Evolutionary conservation across 306 rosid species (phyloP), one percentile per base, ranked within the genome.

Genomic region (Glycyrrhiza uralensis): DNA sequence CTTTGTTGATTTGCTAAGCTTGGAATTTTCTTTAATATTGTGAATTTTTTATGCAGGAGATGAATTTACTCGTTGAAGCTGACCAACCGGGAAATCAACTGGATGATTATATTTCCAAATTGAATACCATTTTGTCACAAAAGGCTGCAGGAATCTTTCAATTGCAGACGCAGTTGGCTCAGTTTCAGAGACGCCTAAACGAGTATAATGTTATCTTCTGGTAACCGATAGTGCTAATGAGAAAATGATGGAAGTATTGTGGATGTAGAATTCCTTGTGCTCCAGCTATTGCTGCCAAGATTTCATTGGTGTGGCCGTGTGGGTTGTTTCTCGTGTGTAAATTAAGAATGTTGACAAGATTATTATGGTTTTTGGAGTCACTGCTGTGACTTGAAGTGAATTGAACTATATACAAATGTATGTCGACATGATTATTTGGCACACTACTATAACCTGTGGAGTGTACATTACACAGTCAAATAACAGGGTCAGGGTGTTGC

Each of bases 81-180:
- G 98, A 91, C 20, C 86, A 91, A 30, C 98, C 96, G 22, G 98
- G 96, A 74, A 93, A 89, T 85, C 96, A 80, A 36, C 71, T 93
- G 62, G 92, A 83, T 76, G 85, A 82, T 58, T 93, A 93, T 65
- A 72, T 93, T 67, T 68, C 82, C 44, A 91, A 89, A 80, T 75
- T 93, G 76, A 87, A 91, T 71, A 79, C 85, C 75, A 75, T 91
- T 82, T 92, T 91, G 71, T 87, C 97, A 5, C 89, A 87, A 82
- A 93, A 93, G 72, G 92, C 98, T 19, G 78, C 88, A 8, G 86
- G 89, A 76, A 93, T 93, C 67, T 75, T 78, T 74, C 89, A 89
- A 81, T 77, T 93, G 80, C 98, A 90, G 83, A 80, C 91, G 2
- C 96, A 83, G 83, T 76, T 93, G 84, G 85, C 94, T 69, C 85